Percentiles rank a stretch among this genome's conserved stretches.
These are phyloP conservation scores for Calonectria montana DNA, from an alignment of 2,329 filamentous ascomycete genomes.

Conservation along the genomic window DNA sequence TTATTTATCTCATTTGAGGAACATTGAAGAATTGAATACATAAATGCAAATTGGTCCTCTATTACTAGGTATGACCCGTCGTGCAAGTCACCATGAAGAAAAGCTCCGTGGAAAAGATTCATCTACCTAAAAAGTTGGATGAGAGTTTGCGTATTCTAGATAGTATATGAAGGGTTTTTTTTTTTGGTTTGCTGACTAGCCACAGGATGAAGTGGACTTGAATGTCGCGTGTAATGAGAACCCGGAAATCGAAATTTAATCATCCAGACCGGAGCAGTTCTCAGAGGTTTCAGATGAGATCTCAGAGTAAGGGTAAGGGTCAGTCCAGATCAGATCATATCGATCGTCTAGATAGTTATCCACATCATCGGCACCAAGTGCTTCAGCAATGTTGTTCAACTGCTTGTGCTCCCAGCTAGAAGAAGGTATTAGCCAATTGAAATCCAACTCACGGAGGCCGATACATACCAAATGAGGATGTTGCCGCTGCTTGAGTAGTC, in stretches of 20 bases:
- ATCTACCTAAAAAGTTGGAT: neutral
- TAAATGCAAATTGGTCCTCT: neutral
- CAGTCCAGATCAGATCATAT: constrained; percentile 69
- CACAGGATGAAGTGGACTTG: neutral
- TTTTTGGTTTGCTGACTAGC: too few species aligned
- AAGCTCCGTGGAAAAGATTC: neutral
- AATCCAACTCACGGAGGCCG: neutral
- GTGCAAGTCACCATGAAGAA: neutral
- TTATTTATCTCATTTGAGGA: too few species aligned
- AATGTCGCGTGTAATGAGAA: neutral
- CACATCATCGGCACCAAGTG: constrained; percentile 62
- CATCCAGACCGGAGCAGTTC: constrained; percentile 65
- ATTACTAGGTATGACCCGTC: too few species aligned
- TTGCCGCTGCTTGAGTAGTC: constrained; percentile 63
- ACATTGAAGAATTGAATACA: neutral
- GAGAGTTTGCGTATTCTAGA: too few species aligned
- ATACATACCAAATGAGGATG: constrained; percentile 64
- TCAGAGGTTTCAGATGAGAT: constrained; percentile 61
- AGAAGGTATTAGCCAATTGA: neutral
- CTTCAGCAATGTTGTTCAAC: constrained; percentile 62
- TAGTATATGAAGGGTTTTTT: too few species aligned
- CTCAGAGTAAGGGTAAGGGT: constrained; percentile 59
- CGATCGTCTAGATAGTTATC: constrained; percentile 61
- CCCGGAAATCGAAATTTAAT: neutral
- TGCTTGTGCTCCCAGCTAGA: constrained; percentile 68